Conservation (phyloP, 306 rosid species). For the Myrica gale region DNA sequence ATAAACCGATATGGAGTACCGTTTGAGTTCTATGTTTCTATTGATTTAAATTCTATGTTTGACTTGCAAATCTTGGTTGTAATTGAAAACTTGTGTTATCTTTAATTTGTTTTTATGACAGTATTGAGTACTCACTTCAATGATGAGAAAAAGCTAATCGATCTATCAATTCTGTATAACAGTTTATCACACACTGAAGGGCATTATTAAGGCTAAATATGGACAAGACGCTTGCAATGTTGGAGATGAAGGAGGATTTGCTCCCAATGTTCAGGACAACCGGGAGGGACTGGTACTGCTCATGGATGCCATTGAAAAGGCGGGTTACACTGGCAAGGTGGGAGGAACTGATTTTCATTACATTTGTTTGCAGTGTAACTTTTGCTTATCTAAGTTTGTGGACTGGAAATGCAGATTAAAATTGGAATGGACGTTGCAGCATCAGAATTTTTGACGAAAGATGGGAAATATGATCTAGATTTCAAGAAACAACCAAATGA, state of each 20-base stretch:
- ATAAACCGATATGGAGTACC: background rate
- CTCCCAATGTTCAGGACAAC: constrained; percentile 96
- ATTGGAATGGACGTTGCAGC: constrained; percentile 99
- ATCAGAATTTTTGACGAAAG: constrained; percentile 85
- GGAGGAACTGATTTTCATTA: constrained; percentile 8
- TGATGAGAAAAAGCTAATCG: background rate
- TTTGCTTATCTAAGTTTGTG: constrained; percentile 5
- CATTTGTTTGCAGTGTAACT: constrained; percentile 19
- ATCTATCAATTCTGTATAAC: constrained; percentile 23
- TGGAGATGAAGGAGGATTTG: constrained; percentile 99
- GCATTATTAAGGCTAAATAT: constrained; percentile 87
- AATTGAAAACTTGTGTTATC: constrained; percentile 5
- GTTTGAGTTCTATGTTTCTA: constrained; percentile 8
- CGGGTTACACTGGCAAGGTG: constrained; percentile 98
- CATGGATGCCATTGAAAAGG: constrained; percentile 93
- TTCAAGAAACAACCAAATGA: constrained; percentile 95
- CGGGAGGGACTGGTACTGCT: constrained; percentile 92
- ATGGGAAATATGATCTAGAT: constrained; percentile 75
- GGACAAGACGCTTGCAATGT: constrained; percentile 99
- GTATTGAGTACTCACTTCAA: too few species aligned
- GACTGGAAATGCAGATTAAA: constrained; percentile 70
- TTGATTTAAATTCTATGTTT: background rate
- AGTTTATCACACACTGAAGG: constrained; percentile 89
- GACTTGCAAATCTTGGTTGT: constrained; percentile 12
- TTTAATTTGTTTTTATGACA: constrained; percentile 14